Percentiles rank a stretch among this genome's conserved stretches.
Conservation (phyloP, 805 yeast genomes). For the Yamadazyma sp. region DNA sequence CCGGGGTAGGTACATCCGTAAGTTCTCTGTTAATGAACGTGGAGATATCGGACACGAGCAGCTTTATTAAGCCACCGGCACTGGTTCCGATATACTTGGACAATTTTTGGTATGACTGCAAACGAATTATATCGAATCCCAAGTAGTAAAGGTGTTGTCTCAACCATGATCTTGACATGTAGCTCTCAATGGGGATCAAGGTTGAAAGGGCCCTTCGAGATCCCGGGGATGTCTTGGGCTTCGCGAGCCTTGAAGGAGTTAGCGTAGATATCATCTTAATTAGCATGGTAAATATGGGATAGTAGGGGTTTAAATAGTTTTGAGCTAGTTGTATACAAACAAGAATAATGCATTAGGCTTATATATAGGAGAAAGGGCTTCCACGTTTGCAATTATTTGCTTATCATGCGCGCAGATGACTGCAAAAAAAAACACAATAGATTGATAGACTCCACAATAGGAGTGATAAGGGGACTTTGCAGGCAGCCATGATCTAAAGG, state of each 20-base stretch:
- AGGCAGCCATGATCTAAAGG: no score
- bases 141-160: slow-evolving; percentile 33
- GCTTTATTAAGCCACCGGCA: slow-evolving; percentile 35
- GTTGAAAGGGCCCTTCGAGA: slow-evolving; percentile 5
- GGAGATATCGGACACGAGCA: slow-evolving; percentile 32
- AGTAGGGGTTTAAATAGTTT: slow-evolving; percentile 2
- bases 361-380: no score
- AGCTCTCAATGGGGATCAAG: slow-evolving; percentile 11
- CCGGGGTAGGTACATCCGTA: slow-evolving; percentile 9
- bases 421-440: no score
- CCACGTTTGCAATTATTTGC: slow-evolving; percentile 2
- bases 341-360: no score
- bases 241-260: background rate
- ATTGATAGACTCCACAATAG: no score
- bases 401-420: slow-evolving; percentile 3
- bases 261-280: slow-evolving; percentile 1
- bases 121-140: slow-evolving; percentile 35
- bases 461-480: no score
- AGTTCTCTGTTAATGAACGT: slow-evolving; percentile 32
- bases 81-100: slow-evolving; percentile 25
- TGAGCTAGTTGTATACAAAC: slow-evolving; percentile 1
- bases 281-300: background rate
- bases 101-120: slow-evolving; percentile 34
- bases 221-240: background rate
- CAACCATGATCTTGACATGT: slow-evolving; percentile 24